Percentiles rank a stretch among this genome's conserved stretches.
Evolutionary conservation across 441 rosid species (phyloP).

Genomic region (Theobroma grandiflorum): DNA sequence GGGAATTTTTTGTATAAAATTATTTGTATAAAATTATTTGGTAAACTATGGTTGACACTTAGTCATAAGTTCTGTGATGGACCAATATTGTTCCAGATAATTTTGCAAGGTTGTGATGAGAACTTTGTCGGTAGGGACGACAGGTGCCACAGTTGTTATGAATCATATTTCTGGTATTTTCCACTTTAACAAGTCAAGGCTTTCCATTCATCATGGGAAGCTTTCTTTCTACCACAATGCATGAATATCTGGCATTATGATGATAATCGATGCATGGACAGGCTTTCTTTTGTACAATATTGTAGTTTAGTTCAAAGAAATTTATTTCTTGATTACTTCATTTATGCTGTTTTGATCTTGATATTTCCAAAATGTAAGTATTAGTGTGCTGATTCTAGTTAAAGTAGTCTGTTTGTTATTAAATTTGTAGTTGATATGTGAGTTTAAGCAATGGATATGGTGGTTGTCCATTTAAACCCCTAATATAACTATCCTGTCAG

Average conservation of each 20-base stretch:
- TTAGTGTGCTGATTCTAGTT: not conserved
- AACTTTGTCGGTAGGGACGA: not conserved
- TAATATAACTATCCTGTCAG: not conserved
- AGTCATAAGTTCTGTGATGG: not conserved
- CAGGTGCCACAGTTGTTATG: slow-evolving; percentile 1
- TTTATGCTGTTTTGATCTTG: slow-evolving; percentile 14
- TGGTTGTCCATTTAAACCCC: not conserved
- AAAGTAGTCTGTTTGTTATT: not conserved
- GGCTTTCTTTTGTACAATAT: not conserved
- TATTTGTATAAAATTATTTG: not conserved
- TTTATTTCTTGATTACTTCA: not conserved
- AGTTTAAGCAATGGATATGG: slow-evolving; percentile 7
- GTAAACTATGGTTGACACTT: not conserved
- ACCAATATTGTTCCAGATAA: not conserved
- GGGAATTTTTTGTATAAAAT: not conserved
- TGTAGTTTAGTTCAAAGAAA: not conserved
- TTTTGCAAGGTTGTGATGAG: slow-evolving; percentile 2
- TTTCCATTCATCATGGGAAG: not conserved
- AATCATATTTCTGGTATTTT: not conserved
- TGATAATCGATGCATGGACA: not conserved
- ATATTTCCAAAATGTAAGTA: not conserved
- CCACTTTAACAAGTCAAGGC: not conserved
- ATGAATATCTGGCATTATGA: not conserved
- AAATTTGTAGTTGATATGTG: not conserved
- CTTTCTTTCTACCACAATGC: not conserved